A percentile compares a stretch with the other conserved stretches of the same genome.
Evolutionary conservation across 495 filamentous ascomycete species (phyloP).

Genomic region (Pseudevernia furfuracea): DNA sequence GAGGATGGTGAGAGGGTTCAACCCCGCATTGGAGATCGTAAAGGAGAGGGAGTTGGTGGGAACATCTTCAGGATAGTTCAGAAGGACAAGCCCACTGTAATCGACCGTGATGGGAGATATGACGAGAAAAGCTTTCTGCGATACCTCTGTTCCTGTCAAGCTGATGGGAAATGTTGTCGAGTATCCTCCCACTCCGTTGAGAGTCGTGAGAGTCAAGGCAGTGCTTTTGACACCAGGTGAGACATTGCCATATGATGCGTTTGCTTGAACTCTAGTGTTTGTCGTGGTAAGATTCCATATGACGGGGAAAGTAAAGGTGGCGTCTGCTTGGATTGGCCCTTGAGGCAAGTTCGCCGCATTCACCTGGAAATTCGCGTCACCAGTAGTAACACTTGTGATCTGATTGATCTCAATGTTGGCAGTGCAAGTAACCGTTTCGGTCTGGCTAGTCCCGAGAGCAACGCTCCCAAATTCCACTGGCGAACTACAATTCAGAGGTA

Average conservation of each 20-base stretch:
- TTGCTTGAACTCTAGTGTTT: neutral
- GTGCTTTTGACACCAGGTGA: neutral
- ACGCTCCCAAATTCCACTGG: conserved; percentile 40
- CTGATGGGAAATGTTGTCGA: conserved; percentile 23
- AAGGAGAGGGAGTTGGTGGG: neutral
- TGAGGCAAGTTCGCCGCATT: neutral
- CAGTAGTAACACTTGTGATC: neutral
- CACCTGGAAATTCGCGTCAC: neutral
- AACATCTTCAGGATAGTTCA: neutral
- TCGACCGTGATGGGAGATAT: conserved; percentile 10
- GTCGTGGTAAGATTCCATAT: neutral
- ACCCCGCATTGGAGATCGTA: conserved; percentile 5
- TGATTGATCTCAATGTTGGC: neutral
- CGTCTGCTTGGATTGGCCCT: neutral
- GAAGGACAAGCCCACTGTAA: neutral
- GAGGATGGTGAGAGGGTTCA: conserved; percentile 14
- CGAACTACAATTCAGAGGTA: conserved; percentile 28
- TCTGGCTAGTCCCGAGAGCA: conserved; percentile 26
- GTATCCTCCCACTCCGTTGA: conserved; percentile 30
- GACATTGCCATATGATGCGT: neutral
- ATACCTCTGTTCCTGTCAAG: conserved; percentile 21
- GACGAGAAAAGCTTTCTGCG: conserved; percentile 13
- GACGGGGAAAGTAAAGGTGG: neutral
- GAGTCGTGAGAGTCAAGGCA: conserved; percentile 28
- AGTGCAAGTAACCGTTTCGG: neutral